Evolutionary conservation across 129 eudicot genomes (phyloP).

Genomic region (Erigeron canadensis): DNA sequence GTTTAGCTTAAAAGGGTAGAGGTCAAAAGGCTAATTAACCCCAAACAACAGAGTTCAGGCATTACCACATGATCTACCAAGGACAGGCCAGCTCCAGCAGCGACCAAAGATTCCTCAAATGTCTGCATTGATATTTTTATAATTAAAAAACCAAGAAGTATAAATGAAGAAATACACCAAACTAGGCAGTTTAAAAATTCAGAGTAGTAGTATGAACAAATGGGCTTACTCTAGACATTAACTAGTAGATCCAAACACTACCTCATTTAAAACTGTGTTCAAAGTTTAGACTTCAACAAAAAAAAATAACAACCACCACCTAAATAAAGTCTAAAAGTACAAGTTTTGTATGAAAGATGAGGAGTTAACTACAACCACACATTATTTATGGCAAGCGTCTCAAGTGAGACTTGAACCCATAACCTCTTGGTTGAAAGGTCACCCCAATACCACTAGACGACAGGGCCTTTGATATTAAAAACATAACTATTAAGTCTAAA

Average conservation of each 20-base stretch:
- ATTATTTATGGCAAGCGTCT: too few relatives aligned
- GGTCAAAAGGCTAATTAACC: background rate
- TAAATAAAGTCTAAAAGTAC: too few relatives aligned
- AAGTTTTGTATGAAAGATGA: too few relatives aligned
- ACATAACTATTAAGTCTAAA: too few relatives aligned
- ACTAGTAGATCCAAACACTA: too few relatives aligned
- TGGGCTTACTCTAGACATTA: background rate
- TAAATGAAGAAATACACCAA: background rate
- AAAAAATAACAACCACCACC: background rate
- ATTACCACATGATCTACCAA: slow-evolving; percentile 94
- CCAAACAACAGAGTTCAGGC: slow-evolving; percentile 32
- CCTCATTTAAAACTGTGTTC: too few relatives aligned
- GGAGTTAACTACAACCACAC: too few relatives aligned
- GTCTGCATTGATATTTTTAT: slow-evolving; percentile 52
- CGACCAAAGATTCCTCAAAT: slow-evolving; percentile 76
- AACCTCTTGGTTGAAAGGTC: too few relatives aligned
- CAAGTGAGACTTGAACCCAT: too few relatives aligned
- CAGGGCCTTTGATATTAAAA: too few relatives aligned
- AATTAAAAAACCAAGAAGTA: background rate
- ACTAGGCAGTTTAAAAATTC: background rate
- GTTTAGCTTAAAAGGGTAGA: background rate
- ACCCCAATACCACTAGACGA: too few relatives aligned
- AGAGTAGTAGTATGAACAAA: background rate
- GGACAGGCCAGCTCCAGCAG: slow-evolving; percentile 97
- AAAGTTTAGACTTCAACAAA: background rate